Evolutionary conservation across 2,329 filamentous ascomycete species (phyloP).

Genomic region (Clonostachys chloroleuca): DNA sequence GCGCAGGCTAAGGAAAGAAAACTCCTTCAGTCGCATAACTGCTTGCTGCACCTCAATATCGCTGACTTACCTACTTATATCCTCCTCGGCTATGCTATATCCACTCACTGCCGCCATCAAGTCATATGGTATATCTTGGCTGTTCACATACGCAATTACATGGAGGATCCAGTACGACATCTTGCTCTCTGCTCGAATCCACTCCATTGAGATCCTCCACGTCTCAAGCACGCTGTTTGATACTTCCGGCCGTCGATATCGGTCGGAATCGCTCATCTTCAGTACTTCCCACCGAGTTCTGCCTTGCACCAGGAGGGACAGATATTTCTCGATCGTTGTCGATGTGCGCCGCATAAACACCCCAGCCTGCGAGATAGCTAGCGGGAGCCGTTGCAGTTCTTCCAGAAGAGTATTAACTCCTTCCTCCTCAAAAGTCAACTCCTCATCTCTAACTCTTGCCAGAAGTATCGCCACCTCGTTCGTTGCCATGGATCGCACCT

Average conservation of each 20-base stretch:
- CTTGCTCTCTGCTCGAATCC: constrained; percentile 16
- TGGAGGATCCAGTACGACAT: constrained; percentile 19
- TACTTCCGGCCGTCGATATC: constrained; percentile 15
- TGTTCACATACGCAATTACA: constrained; percentile 22
- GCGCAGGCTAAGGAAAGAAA: constrained; percentile 20
- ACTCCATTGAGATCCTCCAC: constrained; percentile 23
- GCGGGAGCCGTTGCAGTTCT: constrained; percentile 18
- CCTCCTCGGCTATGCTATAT: not conserved
- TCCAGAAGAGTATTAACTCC: constrained; percentile 8
- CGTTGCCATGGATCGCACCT: too few relatives aligned
- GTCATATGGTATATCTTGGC: constrained; percentile 18
- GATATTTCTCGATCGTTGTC: constrained; percentile 13
- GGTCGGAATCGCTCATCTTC: constrained; percentile 12
- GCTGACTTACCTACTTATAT: not conserved
- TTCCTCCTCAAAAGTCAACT: too few relatives aligned
- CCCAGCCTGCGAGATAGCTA: constrained; percentile 23
- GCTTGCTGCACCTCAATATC: constrained; percentile 9
- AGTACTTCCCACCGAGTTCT: constrained; percentile 13
- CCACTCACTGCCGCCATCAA: constrained; percentile 9
- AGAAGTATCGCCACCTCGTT: too few relatives aligned
- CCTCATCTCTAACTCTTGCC: too few relatives aligned
- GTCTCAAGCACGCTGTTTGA: constrained; percentile 25
- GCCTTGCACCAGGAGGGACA: constrained; percentile 12
- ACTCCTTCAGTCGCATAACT: constrained; percentile 18
- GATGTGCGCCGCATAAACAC: constrained; percentile 20